Percentiles rank a stretch among this genome's conserved stretches.
Evolutionary conservation across 73 alveolate genomes (phyloP).

Genomic region (Tetrahymena borealis): DNA sequence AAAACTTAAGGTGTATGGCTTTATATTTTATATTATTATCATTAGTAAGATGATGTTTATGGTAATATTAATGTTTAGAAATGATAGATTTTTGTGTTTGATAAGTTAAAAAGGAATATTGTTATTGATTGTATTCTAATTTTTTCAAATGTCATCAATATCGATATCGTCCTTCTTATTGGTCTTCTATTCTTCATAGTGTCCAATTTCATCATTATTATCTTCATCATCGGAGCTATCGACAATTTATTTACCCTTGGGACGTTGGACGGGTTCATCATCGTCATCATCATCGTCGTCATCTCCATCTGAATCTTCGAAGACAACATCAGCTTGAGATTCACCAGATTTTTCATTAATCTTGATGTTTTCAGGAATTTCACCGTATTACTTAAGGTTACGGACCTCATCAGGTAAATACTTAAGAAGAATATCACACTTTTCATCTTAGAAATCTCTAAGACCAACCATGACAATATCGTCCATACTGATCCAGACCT

Average conservation of each 20-base stretch:
- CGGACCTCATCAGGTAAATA: constrained; percentile 92
- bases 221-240: neutral
- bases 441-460: constrained; percentile 93
- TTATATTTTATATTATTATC: neutral
- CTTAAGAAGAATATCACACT: constrained; percentile 92
- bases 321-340: neutral
- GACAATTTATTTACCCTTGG: neutral
- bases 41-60: neutral
- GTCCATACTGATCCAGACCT: constrained; percentile 95
- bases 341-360: neutral
- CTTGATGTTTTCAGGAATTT: constrained; percentile 77
- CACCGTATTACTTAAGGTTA: constrained; percentile 81
- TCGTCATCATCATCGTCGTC: neutral
- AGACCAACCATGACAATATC: constrained; percentile 90
- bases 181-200: neutral
- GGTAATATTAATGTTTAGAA: neutral
- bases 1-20: neutral
- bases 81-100: neutral
- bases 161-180: neutral
- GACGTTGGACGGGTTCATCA: neutral
- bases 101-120: neutral
- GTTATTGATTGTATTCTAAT: neutral
- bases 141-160: neutral
- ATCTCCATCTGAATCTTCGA: neutral
- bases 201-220: neutral